These are phyloP conservation scores for Pythium plurisporium DNA, from an alignment of 352 stramenopile species.

Conservation along the genomic window DNA sequence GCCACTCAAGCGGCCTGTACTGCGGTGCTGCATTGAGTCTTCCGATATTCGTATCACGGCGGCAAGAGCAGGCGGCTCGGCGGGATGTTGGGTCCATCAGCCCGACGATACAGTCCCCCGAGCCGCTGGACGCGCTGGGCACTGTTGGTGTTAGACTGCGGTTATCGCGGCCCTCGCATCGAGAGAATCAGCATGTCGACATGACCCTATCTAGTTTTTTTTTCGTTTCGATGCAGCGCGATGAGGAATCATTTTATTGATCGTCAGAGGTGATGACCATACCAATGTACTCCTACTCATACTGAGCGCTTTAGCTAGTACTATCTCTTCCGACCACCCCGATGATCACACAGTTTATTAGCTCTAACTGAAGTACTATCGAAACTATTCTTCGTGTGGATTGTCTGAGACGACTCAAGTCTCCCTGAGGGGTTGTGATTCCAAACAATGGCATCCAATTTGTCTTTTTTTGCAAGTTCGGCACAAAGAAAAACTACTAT, in stretches of 20 bases:
- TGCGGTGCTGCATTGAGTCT: slow-evolving; percentile 27
- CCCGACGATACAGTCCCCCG: slow-evolving; percentile 27
- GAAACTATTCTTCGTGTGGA: slow-evolving; percentile 36
- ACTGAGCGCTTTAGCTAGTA: slow-evolving; percentile 20
- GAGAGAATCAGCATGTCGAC: slow-evolving; percentile 38
- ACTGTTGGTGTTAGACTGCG: slow-evolving; percentile 29
- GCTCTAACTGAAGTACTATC: slow-evolving; percentile 87
- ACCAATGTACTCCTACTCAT: slow-evolving; percentile 36
- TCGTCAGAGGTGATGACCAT: slow-evolving; percentile 30
- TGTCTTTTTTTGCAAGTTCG: too few relatives aligned
- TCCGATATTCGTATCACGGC: slow-evolving; percentile 25
- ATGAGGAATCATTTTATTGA: slow-evolving; percentile 33
- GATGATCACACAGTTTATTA: slow-evolving; percentile 85
- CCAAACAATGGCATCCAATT: too few relatives aligned
- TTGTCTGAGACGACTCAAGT: slow-evolving; percentile 18
- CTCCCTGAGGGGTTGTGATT: slow-evolving; percentile 23
- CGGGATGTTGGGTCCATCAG: slow-evolving; percentile 34
- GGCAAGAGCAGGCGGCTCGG: slow-evolving; percentile 21
- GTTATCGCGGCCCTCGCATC: slow-evolving; percentile 28
- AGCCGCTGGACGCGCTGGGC: slow-evolving; percentile 25
- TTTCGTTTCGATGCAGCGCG: slow-evolving; percentile 15
- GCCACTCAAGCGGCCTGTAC: slow-evolving; percentile 27
- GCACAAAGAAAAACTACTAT: too few relatives aligned
- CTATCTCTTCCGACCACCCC: slow-evolving; percentile 19
- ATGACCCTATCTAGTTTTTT: slow-evolving; percentile 10